These are phyloP conservation scores for Naganishia onofrii DNA, from an alignment of 768 basidiomycete species.

Conservation along the genomic window DNA sequence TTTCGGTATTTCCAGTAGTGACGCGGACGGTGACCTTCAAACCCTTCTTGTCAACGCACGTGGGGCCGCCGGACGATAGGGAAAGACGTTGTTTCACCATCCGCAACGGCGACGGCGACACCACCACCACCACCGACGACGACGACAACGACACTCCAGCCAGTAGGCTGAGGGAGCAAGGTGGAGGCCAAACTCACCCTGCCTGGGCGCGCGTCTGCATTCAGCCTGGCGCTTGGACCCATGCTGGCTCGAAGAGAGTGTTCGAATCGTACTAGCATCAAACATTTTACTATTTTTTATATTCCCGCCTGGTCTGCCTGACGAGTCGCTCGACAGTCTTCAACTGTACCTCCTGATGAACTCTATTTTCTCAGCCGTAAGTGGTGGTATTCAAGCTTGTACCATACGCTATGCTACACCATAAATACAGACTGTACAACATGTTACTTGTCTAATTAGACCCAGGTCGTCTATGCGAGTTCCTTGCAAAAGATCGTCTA, in stretches of 20 bases:
- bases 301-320: too few relatives aligned
- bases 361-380: too few relatives aligned
- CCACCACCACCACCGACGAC: neutral
- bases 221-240: neutral
- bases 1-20: constrained; percentile 5
- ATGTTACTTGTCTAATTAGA: neutral
- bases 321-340: too few relatives aligned
- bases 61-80: neutral
- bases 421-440: neutral
- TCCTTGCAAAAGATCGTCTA: neutral
- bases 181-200: too few relatives aligned
- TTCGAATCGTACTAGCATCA: neutral
- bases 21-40: neutral
- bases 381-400: neutral
- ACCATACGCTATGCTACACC: neutral
- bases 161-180: too few relatives aligned
- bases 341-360: too few relatives aligned
- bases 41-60: neutral
- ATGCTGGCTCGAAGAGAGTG: neutral
- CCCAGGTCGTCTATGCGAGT: neutral
- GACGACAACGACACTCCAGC: neutral
- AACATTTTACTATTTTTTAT: neutral
- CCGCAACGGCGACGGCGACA: neutral
- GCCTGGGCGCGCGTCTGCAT: neutral
- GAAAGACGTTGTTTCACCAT: neutral